phyloP scores from a whole-genome alignment of 768 basidiomycete genomes.

The Podaxis sp. region DNA sequence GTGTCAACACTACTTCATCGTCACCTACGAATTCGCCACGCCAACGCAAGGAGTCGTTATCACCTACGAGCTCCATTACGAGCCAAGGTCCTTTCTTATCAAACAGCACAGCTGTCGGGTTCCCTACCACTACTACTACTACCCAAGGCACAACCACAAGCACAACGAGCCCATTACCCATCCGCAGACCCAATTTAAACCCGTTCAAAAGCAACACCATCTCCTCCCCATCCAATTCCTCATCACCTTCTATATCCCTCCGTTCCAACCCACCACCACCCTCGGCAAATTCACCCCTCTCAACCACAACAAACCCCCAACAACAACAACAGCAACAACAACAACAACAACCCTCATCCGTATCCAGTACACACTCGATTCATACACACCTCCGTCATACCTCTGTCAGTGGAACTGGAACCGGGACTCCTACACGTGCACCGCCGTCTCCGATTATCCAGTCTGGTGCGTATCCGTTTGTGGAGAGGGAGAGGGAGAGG shows the following conservation, averaged over 20 bases:
- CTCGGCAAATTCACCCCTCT: not conserved
- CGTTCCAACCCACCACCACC: conserved; percentile 14
- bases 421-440: conserved; percentile 15
- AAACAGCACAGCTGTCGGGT: conserved; percentile 1
- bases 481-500: conserved; percentile 3
- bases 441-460: conserved; percentile 22
- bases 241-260: conserved; percentile 30
- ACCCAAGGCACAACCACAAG: conserved; percentile 11
- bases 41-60: conserved; percentile 46
- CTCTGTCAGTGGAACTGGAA: conserved; percentile 2
- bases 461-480: not conserved
- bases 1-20: conserved; percentile 6
- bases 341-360: conserved; percentile 1
- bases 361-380: conserved; percentile 2
- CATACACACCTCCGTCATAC: conserved; percentile 16
- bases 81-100: conserved; percentile 6
- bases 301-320: not conserved
- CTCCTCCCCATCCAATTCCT: conserved; percentile 26
- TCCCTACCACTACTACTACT: conserved; percentile 6
- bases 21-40: conserved; percentile 24
- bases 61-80: conserved; percentile 22
- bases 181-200: conserved; percentile 28
- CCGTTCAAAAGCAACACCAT: conserved; percentile 39
- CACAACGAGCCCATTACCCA: conserved; percentile 25
- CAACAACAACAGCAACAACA: not conserved